These are phyloP conservation scores for Purshia tridentata DNA, from an alignment of 306 rosid genomes.

Conservation along the genomic window DNA sequence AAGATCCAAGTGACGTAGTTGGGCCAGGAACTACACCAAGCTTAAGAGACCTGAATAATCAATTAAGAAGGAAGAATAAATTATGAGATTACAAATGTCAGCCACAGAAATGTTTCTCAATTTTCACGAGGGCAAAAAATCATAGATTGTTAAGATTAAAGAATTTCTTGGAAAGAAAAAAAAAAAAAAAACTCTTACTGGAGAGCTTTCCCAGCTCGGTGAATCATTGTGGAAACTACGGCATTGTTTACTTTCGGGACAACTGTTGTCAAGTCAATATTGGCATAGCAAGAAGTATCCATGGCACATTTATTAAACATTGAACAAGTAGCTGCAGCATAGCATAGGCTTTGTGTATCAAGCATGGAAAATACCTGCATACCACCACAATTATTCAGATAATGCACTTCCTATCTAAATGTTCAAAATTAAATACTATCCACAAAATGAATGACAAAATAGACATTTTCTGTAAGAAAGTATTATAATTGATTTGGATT, in stretches of 20 bases:
- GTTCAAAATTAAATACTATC: neutral
- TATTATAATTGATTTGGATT: neutral
- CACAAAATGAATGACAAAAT: neutral
- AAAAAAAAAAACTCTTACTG: slow-evolving; percentile 44
- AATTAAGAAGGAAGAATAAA: slow-evolving; percentile 15
- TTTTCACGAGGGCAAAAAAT: neutral
- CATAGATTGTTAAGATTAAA: neutral
- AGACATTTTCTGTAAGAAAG: neutral
- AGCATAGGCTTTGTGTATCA: slow-evolving; percentile 85
- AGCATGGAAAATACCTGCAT: slow-evolving; percentile 89
- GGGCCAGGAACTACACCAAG: slow-evolving; percentile 86
- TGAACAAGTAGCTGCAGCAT: slow-evolving; percentile 83
- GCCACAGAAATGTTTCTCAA: slow-evolving; percentile 8
- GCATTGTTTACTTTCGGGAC: slow-evolving; percentile 95
- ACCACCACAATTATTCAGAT: slow-evolving; percentile 18
- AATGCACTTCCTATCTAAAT: slow-evolving; percentile 15
- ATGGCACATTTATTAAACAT: slow-evolving; percentile 86
- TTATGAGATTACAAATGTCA: neutral
- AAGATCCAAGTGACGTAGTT: slow-evolving; percentile 56
- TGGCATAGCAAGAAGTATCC: slow-evolving; percentile 85
- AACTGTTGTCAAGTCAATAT: slow-evolving; percentile 76
- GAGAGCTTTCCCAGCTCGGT: slow-evolving; percentile 85
- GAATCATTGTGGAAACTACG: slow-evolving; percentile 90
- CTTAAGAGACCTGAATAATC: slow-evolving; percentile 76
- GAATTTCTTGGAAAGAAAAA: neutral